phyloP scores from a whole-genome alignment of 139 green algal species.

The Astrephomene gubernaculifera region DNA sequence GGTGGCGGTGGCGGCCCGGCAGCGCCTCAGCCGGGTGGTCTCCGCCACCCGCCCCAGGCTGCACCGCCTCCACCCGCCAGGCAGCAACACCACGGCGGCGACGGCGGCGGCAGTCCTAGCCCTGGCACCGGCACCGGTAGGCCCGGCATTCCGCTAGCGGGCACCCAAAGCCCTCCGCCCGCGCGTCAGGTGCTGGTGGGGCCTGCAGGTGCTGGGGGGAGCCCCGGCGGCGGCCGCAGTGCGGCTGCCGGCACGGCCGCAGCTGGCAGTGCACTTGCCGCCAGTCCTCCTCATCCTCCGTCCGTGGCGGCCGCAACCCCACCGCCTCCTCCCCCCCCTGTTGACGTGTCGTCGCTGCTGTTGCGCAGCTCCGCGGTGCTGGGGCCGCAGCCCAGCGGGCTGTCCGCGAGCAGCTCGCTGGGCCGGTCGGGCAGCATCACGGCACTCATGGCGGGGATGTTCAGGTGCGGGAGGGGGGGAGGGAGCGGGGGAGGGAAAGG shows the following conservation, averaged over 20 bases:
- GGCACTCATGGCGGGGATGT: conserved; percentile 41
- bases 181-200: no score
- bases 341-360: not conserved
- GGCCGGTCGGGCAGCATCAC: not conserved
- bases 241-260: not conserved
- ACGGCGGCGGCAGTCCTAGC: not conserved
- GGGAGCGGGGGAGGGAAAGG: no score
- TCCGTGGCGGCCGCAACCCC: not conserved
- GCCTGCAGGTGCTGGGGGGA: not conserved
- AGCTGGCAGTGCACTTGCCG: not conserved
- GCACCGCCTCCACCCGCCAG: no score
- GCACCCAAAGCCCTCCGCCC: no score
- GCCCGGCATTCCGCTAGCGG: no score
- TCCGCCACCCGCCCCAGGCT: no score
- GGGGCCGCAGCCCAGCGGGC: not conserved
- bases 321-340: no score
- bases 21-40: not conserved
- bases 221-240: not conserved
- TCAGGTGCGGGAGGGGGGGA: not conserved
- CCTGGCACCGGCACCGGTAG: no score
- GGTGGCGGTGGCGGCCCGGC: not conserved
- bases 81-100: no score
- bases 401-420: not conserved
- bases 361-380: not conserved
- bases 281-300: not conserved